phyloP scores from a whole-genome alignment of 768 basidiomycete species.

The Clitopilus passeckerianus region DNA sequence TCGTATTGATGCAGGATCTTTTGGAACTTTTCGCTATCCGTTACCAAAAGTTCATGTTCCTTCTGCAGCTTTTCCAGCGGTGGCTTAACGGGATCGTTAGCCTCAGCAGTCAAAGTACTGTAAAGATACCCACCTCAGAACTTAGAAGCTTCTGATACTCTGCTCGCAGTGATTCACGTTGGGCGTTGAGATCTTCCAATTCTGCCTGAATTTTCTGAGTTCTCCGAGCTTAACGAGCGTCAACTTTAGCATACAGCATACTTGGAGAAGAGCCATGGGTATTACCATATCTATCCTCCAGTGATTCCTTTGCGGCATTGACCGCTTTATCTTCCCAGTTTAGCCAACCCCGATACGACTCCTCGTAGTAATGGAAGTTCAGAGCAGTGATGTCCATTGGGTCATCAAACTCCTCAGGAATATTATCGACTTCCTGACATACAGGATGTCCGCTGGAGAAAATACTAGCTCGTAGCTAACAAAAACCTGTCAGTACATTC shows the following conservation, averaged over 20 bases:
- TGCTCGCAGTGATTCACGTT: constrained; percentile 38
- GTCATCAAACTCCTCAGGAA: constrained; percentile 77
- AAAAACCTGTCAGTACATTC: constrained; percentile 18
- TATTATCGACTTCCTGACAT: constrained; percentile 50
- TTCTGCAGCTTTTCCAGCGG: constrained; percentile 61
- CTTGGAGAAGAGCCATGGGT: neutral
- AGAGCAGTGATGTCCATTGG: constrained; percentile 70
- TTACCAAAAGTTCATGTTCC: constrained; percentile 57
- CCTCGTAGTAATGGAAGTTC: constrained; percentile 69
- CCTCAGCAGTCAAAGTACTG: constrained; percentile 20
- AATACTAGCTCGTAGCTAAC: constrained; percentile 35
- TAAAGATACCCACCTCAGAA: constrained; percentile 41
- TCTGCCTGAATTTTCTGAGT: constrained; percentile 64
- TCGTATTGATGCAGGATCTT: constrained; percentile 70
- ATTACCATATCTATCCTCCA: constrained; percentile 78
- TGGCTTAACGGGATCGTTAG: constrained; percentile 17
- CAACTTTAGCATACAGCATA: constrained; percentile 6
- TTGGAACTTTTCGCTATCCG: constrained; percentile 76
- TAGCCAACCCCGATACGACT: constrained; percentile 66
- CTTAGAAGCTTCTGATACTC: constrained; percentile 58
- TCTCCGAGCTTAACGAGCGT: constrained; percentile 47
- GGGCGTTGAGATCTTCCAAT: constrained; percentile 51
- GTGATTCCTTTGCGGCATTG: constrained; percentile 54
- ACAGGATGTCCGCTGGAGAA: constrained; percentile 62
- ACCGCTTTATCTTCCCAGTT: constrained; percentile 63